phyloP scores from a whole-genome alignment of 306 rosid genomes.

The Sicyos edulis region DNA sequence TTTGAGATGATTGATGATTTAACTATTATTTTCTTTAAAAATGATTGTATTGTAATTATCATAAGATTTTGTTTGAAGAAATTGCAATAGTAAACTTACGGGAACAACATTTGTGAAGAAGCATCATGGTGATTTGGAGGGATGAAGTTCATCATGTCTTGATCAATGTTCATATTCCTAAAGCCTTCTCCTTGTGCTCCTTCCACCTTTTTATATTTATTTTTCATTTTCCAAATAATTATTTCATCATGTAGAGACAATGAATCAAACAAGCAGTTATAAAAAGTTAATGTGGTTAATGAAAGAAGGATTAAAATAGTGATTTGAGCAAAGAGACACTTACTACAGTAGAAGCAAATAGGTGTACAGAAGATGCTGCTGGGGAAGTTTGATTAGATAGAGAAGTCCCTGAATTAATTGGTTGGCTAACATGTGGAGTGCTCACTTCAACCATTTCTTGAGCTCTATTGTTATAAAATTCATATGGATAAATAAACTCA shows the following conservation, averaged over 20 bases:
- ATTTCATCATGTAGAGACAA: neutral
- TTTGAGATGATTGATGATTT: too few relatives aligned
- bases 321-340: neutral
- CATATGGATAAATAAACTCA: neutral
- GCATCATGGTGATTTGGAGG: neutral
- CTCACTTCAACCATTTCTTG: slow-evolving; percentile 6
- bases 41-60: too few relatives aligned
- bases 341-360: neutral
- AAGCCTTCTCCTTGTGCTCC: neutral
- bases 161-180: neutral
- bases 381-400: neutral
- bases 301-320: neutral
- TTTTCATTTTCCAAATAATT: neutral
- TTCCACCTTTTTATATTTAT: neutral
- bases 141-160: slow-evolving; percentile 6
- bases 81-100: neutral
- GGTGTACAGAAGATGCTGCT: neutral
- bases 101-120: slow-evolving; percentile 9
- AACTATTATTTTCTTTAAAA: too few relatives aligned
- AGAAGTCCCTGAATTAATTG: neutral
- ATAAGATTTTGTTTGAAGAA: neutral
- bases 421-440: neutral
- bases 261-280: neutral
- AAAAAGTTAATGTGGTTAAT: neutral
- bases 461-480: neutral